Conservation (phyloP, 202 grass and related monocot species). For the Schoenoplectus tabernaemontani region DNA sequence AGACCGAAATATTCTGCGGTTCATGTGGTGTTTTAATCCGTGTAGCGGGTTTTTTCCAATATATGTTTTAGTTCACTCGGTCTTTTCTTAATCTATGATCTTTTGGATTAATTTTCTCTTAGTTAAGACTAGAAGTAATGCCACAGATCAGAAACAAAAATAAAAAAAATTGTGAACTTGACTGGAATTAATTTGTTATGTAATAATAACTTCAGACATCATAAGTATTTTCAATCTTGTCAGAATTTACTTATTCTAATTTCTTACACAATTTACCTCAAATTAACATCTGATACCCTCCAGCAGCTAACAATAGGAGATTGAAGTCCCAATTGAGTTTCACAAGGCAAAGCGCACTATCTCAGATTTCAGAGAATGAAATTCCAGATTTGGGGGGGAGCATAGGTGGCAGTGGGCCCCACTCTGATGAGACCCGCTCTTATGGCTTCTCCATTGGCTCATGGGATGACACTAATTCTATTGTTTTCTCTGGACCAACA, state of each 20-base stretch:
- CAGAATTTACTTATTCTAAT: neutral
- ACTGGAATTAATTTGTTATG: no score
- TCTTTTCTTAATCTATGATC: neutral
- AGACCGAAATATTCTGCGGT: neutral
- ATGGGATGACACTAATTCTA: conserved; percentile 61
- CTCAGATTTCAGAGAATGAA: conserved; percentile 46
- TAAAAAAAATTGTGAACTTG: no score
- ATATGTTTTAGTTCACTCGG: neutral
- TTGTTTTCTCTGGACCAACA: conserved; percentile 34
- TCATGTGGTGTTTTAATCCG: neutral
- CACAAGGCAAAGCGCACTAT: conserved; percentile 27
- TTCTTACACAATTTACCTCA: neutral
- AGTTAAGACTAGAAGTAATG: no score
- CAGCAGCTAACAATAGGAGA: conserved; percentile 26
- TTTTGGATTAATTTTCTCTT: no score
- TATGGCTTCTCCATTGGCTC: conserved; percentile 70
- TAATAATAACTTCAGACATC: neutral
- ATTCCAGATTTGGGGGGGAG: conserved; percentile 28
- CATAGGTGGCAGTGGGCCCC: conserved; percentile 9
- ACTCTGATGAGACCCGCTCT: conserved; percentile 35
- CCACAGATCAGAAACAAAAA: no score
- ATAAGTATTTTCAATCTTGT: neutral
- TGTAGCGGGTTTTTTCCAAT: neutral
- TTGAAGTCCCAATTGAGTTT: conserved; percentile 49
- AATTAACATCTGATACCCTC: neutral